Conservation (phyloP, 805 yeast species). For the Sugiyamaella boreocaroliniensis region DNA sequence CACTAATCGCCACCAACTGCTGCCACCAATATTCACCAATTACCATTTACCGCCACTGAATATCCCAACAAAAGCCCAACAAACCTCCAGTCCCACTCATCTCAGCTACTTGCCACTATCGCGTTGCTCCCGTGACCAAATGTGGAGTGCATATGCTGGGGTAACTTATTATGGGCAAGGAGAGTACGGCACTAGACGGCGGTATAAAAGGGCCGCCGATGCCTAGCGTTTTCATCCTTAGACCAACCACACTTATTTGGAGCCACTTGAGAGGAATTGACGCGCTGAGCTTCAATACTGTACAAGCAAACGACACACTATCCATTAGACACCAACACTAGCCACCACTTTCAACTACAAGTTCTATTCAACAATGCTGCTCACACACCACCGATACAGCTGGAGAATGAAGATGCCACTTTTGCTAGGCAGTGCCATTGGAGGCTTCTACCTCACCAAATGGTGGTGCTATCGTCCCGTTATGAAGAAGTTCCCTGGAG, state of each 20-base stretch:
- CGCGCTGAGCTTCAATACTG: no score
- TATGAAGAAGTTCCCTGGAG: conserved; percentile 24
- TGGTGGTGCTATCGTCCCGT: conserved; percentile 31
- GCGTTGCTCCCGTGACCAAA: background rate
- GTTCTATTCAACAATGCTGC: background rate
- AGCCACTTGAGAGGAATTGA: no score
- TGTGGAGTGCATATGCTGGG: background rate
- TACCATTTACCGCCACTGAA: no score
- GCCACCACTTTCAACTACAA: background rate
- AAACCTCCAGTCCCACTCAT: no score
- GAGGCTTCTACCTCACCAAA: conserved; percentile 22
- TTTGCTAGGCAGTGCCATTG: conserved; percentile 21
- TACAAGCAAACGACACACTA: no score
- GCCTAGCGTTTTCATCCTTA: background rate
- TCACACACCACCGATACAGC: conserved; percentile 5
- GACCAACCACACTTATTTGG: background rate
- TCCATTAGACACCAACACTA: background rate
- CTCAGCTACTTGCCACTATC: no score
- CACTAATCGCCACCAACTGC: no score
- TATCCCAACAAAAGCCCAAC: no score
- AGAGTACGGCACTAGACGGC: background rate
- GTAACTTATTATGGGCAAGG: background rate
- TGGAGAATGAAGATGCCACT: conserved; percentile 21
- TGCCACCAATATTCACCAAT: no score
- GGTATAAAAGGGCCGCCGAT: background rate